Evolutionary conservation across 768 basidiomycete genomes (phyloP), one percentile per base, ranked within the genome.

Genomic region (Coprinopsis strossmayeri): DNA sequence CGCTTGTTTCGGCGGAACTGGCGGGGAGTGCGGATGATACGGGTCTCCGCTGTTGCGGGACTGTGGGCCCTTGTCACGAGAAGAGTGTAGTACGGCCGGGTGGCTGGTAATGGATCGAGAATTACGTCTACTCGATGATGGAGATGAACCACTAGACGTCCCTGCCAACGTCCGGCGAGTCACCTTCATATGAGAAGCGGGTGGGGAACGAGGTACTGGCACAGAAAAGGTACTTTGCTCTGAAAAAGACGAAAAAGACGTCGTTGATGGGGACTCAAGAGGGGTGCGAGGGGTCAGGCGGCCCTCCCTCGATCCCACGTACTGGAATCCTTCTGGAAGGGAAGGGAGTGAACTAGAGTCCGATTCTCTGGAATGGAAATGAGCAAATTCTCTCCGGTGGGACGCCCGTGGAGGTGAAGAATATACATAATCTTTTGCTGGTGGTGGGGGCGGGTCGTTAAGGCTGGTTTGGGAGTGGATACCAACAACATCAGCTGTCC

Each of bases 401-500:
- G 38, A 27, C n/a, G 24, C 34, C 18, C 20, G 25, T 12, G 38
- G 48, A 39, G 27, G 28, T 10, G 39, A 41, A 11, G 37, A 11
- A 10, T 1, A 15, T 35, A 18, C 4, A 34, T 51, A 43, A 15
- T 51, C 46, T 24, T 13, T 45, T 30, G 50, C 44, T 4, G 39
- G 45, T 18, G 45, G 34, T 15, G 50, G 50, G 1, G 50, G 49
- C 17, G 12, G 23, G 18, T 45, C 50, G 28, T 45, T 46, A 18
- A 28, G 25, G 27, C 28, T 41, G 41, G 39, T 21, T 27, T 48
- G 44, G 25, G 26, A 42, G 17, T 40, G 34, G 28, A 40, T 25
- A 26, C 40, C 40, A 20, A 42, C 18, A 18, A 51, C 26, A 23
- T 51, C 44, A 7, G 50, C 50, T 5, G 50, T 45, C 50, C 50